Percentiles rank a stretch among this genome's conserved stretches.
Evolutionary conservation across 257 asterid genomes (phyloP).

Genomic region (Nicotiana benthamiana): DNA sequence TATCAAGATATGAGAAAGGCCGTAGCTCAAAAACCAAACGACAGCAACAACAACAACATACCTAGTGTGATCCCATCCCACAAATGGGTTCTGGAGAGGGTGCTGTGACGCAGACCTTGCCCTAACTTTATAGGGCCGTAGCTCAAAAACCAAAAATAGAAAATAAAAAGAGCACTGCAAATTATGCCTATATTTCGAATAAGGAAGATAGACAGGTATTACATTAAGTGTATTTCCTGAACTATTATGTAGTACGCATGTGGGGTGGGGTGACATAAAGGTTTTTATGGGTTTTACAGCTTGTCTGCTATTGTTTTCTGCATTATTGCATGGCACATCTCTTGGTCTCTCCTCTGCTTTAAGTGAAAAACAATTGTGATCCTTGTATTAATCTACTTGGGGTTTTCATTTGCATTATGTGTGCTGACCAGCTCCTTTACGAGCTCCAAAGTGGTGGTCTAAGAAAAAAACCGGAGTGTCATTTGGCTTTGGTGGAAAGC

Average conservation of each 20-base stretch:
- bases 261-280: neutral
- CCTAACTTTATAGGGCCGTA: neutral
- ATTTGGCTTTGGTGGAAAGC: conserved; percentile 98
- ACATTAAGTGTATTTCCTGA: neutral
- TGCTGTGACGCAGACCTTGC: no score
- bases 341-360: neutral
- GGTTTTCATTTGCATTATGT: conserved; percentile 12
- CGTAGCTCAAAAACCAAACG: no score
- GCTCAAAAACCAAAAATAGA: neutral
- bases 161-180: neutral
- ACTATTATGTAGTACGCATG: neutral
- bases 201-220: neutral
- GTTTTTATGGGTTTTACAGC: neutral
- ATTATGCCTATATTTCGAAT: neutral
- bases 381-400: neutral
- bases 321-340: neutral
- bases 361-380: neutral
- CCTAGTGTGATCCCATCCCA: no score
- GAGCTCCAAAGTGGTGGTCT: conserved; percentile 99
- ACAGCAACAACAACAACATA: no score
- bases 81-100: no score
- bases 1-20: neutral
- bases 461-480: conserved; percentile 88
- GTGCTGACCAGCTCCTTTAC: conserved; percentile 49
- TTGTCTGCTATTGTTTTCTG: neutral